A percentile compares a stretch with the other conserved stretches of the same genome.
Evolutionary conservation across 192 early-diverging fungal genomes (phyloP).

Genomic region (Coemansia reversa): DNA sequence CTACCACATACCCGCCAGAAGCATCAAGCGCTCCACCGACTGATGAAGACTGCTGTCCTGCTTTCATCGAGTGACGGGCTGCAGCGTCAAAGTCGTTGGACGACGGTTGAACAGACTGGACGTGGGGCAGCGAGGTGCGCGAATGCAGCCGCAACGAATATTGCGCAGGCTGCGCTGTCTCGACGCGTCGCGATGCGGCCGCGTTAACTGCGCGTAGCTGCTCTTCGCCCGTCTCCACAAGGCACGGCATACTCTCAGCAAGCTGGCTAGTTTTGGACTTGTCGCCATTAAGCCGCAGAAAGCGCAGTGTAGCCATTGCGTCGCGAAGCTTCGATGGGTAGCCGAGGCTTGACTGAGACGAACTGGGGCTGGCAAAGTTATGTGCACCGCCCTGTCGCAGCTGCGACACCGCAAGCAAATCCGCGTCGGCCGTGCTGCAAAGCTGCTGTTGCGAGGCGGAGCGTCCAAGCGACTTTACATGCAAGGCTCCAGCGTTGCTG

Average conservation of each 20-base stretch:
- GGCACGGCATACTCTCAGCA: constrained; percentile 48
- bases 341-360: constrained; percentile 44
- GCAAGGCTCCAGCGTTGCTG: constrained; percentile 5
- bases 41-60: background rate
- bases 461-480: constrained; percentile 28
- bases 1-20: background rate
- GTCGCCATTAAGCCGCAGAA: constrained; percentile 45
- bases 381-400: constrained; percentile 17
- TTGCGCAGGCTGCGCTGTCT: constrained; percentile 14
- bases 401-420: constrained; percentile 1
- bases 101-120: background rate
- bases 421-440: background rate
- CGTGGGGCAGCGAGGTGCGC: constrained; percentile 32
- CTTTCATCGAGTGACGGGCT: background rate
- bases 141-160: constrained; percentile 36
- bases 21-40: background rate
- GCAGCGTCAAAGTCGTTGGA: background rate
- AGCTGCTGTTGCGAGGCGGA: constrained; percentile 52
- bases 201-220: constrained; percentile 7
- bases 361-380: constrained; percentile 32
- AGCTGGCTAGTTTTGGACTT: constrained; percentile 21
- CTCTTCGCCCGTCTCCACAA: constrained; percentile 30
- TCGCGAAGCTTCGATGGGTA: constrained; percentile 55
- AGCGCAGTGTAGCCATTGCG: constrained; percentile 51
- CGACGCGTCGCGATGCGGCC: background rate